Evolutionary conservation across 257 asterid species (phyloP).

Genomic region (Solanum chiquidenum): DNA sequence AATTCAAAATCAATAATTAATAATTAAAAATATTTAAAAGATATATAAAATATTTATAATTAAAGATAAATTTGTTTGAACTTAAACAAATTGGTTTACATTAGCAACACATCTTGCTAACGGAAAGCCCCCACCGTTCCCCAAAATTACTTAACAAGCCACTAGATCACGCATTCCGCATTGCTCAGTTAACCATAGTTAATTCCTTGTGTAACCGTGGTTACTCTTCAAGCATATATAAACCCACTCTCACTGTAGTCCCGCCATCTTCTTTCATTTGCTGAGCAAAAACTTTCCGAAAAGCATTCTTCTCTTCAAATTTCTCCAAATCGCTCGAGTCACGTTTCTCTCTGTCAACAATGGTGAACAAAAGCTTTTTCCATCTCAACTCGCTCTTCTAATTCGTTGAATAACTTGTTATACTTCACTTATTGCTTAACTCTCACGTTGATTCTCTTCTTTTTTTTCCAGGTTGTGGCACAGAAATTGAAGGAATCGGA

Average conservation of each 20-base stretch:
- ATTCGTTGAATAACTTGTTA: not conserved
- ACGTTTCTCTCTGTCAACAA: not conserved
- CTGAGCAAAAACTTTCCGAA: not conserved
- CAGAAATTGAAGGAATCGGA: slow-evolving; percentile 82
- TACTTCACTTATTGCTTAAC: not conserved
- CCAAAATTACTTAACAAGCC: not conserved
- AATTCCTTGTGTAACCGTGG: not conserved
- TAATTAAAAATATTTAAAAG: too few relatives aligned
- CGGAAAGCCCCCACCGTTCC: not conserved
- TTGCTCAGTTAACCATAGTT: not conserved
- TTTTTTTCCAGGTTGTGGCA: slow-evolving; percentile 51
- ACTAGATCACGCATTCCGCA: not conserved
- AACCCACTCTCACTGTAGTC: not conserved
- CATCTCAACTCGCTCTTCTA: not conserved
- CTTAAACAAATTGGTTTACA: not conserved
- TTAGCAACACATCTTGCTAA: not conserved
- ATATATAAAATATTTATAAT: too few relatives aligned
- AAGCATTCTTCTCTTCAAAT: not conserved
- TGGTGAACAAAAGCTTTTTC: not conserved
- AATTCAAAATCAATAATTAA: too few relatives aligned
- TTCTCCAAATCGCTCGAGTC: not conserved
- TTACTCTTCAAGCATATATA: not conserved
- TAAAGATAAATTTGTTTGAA: too few relatives aligned
- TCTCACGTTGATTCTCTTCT: not conserved
- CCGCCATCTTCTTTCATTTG: not conserved